These are phyloP conservation scores for Apiospora pterosperma DNA, from an alignment of 2,329 filamentous ascomycete genomes.

Conservation along the genomic window DNA sequence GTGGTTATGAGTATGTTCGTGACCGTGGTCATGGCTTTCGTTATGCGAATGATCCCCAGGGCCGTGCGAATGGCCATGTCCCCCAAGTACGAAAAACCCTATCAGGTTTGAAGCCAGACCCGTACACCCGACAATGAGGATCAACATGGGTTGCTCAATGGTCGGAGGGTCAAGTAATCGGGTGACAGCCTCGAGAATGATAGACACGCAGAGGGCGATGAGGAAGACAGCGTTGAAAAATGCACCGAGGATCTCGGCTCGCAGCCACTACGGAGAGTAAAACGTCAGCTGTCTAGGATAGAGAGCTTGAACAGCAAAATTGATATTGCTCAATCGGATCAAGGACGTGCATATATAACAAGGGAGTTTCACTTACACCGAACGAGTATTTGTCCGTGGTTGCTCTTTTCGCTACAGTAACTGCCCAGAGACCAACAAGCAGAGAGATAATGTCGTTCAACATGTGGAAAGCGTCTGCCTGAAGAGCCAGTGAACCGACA, in stretches of 20 bases:
- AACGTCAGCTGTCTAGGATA: neutral
- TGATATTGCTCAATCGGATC: neutral
- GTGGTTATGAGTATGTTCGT: constrained; percentile 39
- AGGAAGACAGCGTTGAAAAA: constrained; percentile 97
- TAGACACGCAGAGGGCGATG: constrained; percentile 92
- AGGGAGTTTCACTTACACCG: constrained; percentile 52
- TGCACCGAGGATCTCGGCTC: constrained; percentile 92
- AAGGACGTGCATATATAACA: constrained; percentile 29
- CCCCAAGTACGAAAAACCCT: constrained; percentile 87
- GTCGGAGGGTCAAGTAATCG: constrained; percentile 88
- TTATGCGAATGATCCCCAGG: constrained; percentile 50
- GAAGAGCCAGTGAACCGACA: constrained; percentile 86
- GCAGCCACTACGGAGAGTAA: constrained; percentile 68
- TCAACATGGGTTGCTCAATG: constrained; percentile 79
- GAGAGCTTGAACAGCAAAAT: neutral
- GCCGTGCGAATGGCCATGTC: constrained; percentile 83
- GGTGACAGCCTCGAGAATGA: constrained; percentile 91
- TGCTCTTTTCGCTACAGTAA: constrained; percentile 79
- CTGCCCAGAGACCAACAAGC: constrained; percentile 90
- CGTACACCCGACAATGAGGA: constrained; percentile 83
- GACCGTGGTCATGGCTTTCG: constrained; percentile 47
- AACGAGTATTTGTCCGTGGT: constrained; percentile 93
- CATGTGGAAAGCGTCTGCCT: constrained; percentile 99
- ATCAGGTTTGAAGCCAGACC: constrained; percentile 86
- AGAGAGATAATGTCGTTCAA: constrained; percentile 97